phyloP scores from a whole-genome alignment of 352 stramenopile genomes.

The Paralagenidium karlingii region DNA sequence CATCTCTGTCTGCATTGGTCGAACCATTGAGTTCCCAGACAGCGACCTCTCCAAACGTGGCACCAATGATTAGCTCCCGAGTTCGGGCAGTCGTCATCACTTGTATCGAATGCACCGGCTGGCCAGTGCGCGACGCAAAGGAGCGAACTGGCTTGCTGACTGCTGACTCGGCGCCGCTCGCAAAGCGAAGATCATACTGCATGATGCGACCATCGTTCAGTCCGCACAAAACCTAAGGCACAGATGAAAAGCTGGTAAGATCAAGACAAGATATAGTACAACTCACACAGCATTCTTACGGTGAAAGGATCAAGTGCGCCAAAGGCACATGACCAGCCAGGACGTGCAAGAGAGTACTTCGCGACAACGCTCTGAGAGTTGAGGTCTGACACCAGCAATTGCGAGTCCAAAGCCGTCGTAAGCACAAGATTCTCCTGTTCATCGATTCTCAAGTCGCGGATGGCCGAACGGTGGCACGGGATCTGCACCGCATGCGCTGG shows the following conservation, averaged over 20 bases:
- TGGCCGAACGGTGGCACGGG: constrained; percentile 20
- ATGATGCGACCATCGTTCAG: constrained; percentile 35
- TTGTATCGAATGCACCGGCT: constrained; percentile 41
- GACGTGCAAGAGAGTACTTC: constrained; percentile 23
- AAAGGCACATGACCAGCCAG: constrained; percentile 43
- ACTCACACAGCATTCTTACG: background rate
- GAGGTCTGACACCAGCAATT: constrained; percentile 33
- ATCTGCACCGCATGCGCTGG: constrained; percentile 14
- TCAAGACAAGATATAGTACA: background rate
- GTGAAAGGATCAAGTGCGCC: constrained; percentile 20
- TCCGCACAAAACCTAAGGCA: constrained; percentile 43
- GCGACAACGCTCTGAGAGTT: constrained; percentile 22
- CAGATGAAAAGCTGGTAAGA: background rate
- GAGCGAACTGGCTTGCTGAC: constrained; percentile 9
- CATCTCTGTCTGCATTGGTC: constrained; percentile 17
- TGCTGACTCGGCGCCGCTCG: constrained; percentile 3
- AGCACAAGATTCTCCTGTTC: constrained; percentile 16
- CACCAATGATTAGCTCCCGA: constrained; percentile 20
- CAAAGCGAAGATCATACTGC: constrained; percentile 38
- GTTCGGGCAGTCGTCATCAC: constrained; percentile 13
- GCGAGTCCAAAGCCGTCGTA: constrained; percentile 47
- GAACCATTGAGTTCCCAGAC: constrained; percentile 19
- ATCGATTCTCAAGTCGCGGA: constrained; percentile 46
- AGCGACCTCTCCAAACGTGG: constrained; percentile 24
- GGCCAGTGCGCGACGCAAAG: constrained; percentile 20